Conservation (phyloP, 352 stramenopile genomes). For the Phytophthora pini region DNA sequence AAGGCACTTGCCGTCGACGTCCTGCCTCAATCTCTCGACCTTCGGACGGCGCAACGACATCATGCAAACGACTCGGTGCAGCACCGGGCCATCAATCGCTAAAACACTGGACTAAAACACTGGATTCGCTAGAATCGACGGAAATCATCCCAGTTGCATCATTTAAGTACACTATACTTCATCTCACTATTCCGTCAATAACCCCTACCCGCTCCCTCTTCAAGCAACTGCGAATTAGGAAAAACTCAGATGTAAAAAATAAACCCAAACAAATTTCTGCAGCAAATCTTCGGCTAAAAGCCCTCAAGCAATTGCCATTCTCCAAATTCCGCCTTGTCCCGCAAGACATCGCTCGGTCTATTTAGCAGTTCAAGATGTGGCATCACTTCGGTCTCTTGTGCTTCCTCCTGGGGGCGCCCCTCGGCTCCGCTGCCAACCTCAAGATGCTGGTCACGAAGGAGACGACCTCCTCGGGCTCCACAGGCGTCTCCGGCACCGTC, state of each 20-base stretch:
- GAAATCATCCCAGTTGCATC: background rate
- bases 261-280: background rate
- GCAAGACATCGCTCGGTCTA: slow-evolving; percentile 4
- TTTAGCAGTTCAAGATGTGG: slow-evolving; percentile 9
- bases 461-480: slow-evolving; percentile 2
- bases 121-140: background rate
- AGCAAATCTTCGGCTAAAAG: background rate
- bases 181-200: background rate
- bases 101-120: background rate
- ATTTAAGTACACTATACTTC: background rate
- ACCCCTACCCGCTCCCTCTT: background rate
- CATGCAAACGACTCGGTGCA: background rate
- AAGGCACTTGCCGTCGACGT: background rate
- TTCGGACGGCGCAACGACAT: slow-evolving; percentile 18
- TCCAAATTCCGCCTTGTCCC: slow-evolving; percentile 13
- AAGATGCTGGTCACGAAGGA: slow-evolving; percentile 14
- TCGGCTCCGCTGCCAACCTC: slow-evolving; percentile 11
- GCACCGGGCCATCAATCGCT: background rate
- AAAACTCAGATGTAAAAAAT: slow-evolving; percentile 9
- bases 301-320: slow-evolving; percentile 13
- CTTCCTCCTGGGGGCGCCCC: slow-evolving; percentile 8
- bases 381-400: slow-evolving; percentile 14
- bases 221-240: background rate
- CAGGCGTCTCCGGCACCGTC: slow-evolving; percentile 8
- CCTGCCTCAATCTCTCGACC: slow-evolving; percentile 12